Evolutionary conservation across 768 basidiomycete species (phyloP), one percentile per base, ranked within the genome.

Genomic region (Leucosporidium creatinivorum): DNA sequence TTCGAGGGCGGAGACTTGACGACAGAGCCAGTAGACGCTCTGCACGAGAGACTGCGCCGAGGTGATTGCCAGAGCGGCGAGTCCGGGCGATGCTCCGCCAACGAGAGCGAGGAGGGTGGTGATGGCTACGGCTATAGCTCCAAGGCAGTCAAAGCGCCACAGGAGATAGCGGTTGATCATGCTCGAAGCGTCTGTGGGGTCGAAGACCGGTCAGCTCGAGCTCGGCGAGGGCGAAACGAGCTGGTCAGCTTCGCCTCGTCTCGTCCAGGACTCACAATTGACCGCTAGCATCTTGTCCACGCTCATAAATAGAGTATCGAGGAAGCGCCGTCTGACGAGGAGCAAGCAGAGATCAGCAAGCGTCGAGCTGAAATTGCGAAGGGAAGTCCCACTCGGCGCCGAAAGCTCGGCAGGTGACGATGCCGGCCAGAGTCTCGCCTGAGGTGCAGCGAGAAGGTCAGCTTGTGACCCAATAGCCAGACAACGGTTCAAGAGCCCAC

Each of bases 101-200:
- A 80, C 81, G 15, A 89, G 77, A 2, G 87, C 86, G 72, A 88
- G 87, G n/a, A 86, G 69, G 1, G 86, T 89, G 1, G 87, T 85
- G 19, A 83, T 75, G 73, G 85, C 86, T 0, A 89, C 86, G 31
- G 89, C 85, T 3, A 87, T 78, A 8, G 87, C 87, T 39, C 87
- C 87, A n/a, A 89, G 80, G 75, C 39, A 36, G 64, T 79, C 79
- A 65, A 66, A 66, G 2, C 71, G 58, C 44, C 48, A 69, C 12
- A 66, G 58, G 3, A 73, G 57, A 54, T 52, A 69, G 13, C 71
- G 62, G 36, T 73, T 73, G 33, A 62, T 33, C 44, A 68, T 49
- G 15, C 39, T 44, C 39, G 39, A 44, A 15, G 39, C 39, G 39
- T 44, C 39, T 44, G 39, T 7, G 39, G 39, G 8, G 13, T 9